Conservation (phyloP, 108 stramenopile species). For the Pelagomonas calceolata region DNA sequence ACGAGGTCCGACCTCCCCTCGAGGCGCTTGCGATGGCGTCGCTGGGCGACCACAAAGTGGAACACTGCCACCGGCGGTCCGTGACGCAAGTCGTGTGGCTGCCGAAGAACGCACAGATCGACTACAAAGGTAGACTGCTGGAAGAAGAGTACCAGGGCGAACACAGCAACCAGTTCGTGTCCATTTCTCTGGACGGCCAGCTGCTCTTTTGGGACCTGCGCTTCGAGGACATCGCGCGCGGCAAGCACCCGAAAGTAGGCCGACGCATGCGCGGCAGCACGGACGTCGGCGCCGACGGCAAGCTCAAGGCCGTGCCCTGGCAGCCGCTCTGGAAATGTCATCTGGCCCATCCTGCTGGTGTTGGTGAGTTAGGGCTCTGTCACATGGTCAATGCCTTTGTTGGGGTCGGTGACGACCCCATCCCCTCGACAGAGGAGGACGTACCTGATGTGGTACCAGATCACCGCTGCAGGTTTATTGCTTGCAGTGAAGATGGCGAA, state of each 20-base stretch:
- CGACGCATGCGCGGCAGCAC: constrained; percentile 22
- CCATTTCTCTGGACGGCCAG: constrained; percentile 45
- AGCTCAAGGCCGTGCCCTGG: constrained; percentile 24
- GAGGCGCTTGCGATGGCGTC: constrained; percentile 24
- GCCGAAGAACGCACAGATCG: constrained; percentile 29
- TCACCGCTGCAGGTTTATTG: constrained; percentile 17
- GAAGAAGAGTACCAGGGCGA: constrained; percentile 23
- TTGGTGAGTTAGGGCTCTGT: constrained; percentile 24
- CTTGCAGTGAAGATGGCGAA: constrained; percentile 47
- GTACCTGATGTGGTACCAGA: not conserved
- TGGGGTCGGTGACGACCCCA: not conserved
- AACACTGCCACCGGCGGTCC: constrained; percentile 33
- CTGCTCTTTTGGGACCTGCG: constrained; percentile 48
- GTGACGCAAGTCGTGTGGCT: constrained; percentile 45
- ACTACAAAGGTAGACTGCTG: constrained; percentile 37
- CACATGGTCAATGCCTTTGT: constrained; percentile 8
- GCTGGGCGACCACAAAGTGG: too few species aligned
- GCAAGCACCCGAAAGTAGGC: constrained; percentile 20
- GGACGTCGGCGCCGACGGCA: constrained; percentile 18
- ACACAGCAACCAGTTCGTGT: constrained; percentile 43
- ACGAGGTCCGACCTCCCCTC: constrained; percentile 11
- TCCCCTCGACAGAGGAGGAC: not conserved
- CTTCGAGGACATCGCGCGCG: constrained; percentile 23
- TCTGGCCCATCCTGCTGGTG: constrained; percentile 32
- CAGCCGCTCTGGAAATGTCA: constrained; percentile 39